phyloP scores from a whole-genome alignment of 106 monocot species.

The Dactylorhiza incarnata region DNA sequence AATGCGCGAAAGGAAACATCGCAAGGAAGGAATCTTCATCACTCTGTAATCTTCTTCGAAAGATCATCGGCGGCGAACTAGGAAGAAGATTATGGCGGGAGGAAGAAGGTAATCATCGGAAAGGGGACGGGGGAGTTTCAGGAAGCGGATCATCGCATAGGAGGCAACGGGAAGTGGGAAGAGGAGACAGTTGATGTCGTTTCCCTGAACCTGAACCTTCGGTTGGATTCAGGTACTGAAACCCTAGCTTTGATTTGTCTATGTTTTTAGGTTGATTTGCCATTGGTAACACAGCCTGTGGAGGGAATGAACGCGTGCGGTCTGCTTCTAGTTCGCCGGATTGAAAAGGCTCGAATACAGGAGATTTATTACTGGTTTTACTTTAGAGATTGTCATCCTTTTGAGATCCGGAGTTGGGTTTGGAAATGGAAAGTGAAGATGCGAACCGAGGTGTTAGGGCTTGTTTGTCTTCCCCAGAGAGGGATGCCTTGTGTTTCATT shows the following conservation, averaged over 20 bases:
- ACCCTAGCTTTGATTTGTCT: slow-evolving; percentile 30
- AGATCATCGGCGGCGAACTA: background rate
- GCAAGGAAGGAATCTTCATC: background rate
- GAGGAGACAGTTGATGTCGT: background rate
- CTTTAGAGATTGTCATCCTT: background rate
- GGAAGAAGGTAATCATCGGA: background rate
- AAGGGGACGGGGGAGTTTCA: background rate
- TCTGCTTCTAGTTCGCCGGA: background rate
- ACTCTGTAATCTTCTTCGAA: background rate
- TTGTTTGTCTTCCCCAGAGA: background rate
- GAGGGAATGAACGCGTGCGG: background rate
- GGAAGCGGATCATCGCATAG: background rate
- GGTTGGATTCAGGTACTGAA: slow-evolving; percentile 26
- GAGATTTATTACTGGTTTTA: slow-evolving; percentile 3
- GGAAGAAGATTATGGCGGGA: background rate
- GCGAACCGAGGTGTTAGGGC: background rate
- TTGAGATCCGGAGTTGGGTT: background rate
- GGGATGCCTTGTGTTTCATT: background rate
- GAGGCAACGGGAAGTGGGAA: background rate
- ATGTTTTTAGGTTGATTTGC: slow-evolving; percentile 20
- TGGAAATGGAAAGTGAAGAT: background rate
- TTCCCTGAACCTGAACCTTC: background rate
- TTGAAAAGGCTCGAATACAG: slow-evolving; percentile 9
- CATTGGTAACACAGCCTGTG: background rate
- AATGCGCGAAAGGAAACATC: background rate